Conservation (phyloP, 2,329 filamentous ascomycete species). For the Fusarium sp. region DNA sequence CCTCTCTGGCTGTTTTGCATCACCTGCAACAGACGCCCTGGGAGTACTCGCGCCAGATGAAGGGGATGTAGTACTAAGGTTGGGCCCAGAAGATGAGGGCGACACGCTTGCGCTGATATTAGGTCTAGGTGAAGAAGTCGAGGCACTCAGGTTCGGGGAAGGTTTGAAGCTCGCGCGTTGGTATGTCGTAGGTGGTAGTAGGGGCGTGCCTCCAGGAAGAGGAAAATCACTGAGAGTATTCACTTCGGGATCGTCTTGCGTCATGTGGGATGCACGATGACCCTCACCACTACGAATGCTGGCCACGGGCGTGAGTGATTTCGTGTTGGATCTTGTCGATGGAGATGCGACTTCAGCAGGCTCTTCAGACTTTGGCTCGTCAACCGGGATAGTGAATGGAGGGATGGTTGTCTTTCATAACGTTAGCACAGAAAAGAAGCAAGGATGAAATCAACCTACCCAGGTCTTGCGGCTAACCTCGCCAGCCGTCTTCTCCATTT, state of each 20-base stretch:
- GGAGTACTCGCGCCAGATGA: constrained; percentile 18
- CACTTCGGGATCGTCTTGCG: constrained; percentile 29
- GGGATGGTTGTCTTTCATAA: constrained; percentile 36
- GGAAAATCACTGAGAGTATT: constrained; percentile 41
- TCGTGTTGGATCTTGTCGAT: constrained; percentile 14
- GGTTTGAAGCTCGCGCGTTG: constrained; percentile 24
- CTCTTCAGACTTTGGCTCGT: constrained; percentile 15
- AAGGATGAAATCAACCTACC: constrained; percentile 58
- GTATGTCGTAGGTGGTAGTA: constrained; percentile 38
- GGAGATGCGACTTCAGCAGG: constrained; percentile 8
- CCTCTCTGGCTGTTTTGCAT: constrained; percentile 1
- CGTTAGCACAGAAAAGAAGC: constrained; percentile 9
- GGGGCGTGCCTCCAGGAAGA: constrained; percentile 38
- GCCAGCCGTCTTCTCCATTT: constrained; percentile 87
- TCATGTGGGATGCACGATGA: constrained; percentile 7
- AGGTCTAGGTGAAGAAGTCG: constrained; percentile 8
- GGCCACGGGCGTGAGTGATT: constrained; percentile 19
- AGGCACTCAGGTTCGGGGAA: constrained; percentile 17
- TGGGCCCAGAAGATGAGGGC: constrained; percentile 21
- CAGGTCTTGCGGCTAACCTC: constrained; percentile 81
- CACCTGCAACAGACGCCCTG: constrained; percentile 13
- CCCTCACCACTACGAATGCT: constrained; percentile 36
- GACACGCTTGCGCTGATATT: constrained; percentile 22
- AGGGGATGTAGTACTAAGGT: constrained; percentile 2
- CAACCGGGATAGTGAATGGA: constrained; percentile 36